A percentile compares a stretch with the other conserved stretches of the same genome.
Evolutionary conservation across 768 basidiomycete species (phyloP).

Genomic region (Termitomyces bulborhizus): DNA sequence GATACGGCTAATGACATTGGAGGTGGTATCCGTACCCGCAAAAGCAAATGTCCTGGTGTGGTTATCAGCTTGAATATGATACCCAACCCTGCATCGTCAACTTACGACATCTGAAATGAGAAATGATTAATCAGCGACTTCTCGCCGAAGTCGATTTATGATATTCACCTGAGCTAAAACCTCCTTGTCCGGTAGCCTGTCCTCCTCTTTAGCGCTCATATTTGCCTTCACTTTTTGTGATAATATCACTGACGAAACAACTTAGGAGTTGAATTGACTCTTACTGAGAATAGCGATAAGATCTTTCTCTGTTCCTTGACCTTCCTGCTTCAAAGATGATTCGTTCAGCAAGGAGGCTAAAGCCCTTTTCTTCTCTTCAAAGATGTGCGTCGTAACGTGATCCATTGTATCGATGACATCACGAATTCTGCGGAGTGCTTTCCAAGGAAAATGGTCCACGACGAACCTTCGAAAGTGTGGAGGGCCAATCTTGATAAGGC

Average conservation of each 20-base stretch:
- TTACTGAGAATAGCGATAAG: constrained; percentile 24
- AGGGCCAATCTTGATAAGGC: constrained; percentile 23
- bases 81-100: not conserved
- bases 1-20: constrained; percentile 29
- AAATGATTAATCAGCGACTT: not conserved
- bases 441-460: constrained; percentile 19
- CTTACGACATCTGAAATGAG: constrained; percentile 11
- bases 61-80: not conserved
- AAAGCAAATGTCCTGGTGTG: constrained; percentile 19
- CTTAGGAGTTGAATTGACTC: not conserved
- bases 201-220: constrained; percentile 22
- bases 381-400: constrained; percentile 23
- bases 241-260: not conserved
- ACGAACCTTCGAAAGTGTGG: constrained; percentile 26
- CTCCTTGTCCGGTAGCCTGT: constrained; percentile 26
- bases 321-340: constrained; percentile 22
- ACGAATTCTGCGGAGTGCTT: constrained; percentile 20
- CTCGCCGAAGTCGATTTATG: not conserved
- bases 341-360: constrained; percentile 17
- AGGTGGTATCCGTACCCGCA: constrained; percentile 40
- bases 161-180: constrained; percentile 25
- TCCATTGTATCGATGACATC: constrained; percentile 29
- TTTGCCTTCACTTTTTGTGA: constrained; percentile 25
- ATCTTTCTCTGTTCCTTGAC: constrained; percentile 17
- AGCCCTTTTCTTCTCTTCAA: constrained; percentile 26